Conservation (phyloP, 108 stramenopile genomes). For the Craspedostauros australis region DNA sequence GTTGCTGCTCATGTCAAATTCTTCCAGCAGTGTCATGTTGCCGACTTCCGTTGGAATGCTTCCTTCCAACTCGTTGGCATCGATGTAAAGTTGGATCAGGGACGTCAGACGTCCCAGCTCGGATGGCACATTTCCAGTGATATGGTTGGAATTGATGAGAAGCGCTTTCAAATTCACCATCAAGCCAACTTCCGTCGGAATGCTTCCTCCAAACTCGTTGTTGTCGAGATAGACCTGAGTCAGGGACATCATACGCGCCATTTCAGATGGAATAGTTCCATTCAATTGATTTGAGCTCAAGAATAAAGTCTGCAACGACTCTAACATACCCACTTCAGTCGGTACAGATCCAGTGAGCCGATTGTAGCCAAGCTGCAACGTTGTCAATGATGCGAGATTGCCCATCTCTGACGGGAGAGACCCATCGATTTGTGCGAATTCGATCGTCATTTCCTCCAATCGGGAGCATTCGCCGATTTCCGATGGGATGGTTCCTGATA, state of each 20-base stretch:
- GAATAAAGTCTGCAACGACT: slow-evolving; percentile 8
- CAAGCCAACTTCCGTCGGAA: slow-evolving; percentile 31
- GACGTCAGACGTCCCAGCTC: slow-evolving; percentile 53
- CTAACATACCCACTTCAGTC: slow-evolving; percentile 5
- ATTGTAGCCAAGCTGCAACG: too few species aligned
- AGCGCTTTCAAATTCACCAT: slow-evolving; percentile 32
- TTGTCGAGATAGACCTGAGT: too few species aligned
- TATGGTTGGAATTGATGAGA: slow-evolving; percentile 47
- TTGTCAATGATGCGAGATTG: too few species aligned
- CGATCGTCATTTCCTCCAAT: too few species aligned
- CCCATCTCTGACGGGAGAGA: too few species aligned
- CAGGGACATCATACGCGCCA: too few species aligned
- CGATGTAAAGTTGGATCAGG: slow-evolving; percentile 34
- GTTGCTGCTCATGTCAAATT: slow-evolving; percentile 25
- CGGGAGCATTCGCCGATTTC: too few species aligned
- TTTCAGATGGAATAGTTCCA: slow-evolving; percentile 34
- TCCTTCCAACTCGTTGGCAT: slow-evolving; percentile 47
- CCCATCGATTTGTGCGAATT: too few species aligned
- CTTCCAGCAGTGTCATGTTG: slow-evolving; percentile 3
- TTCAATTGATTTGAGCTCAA: slow-evolving; percentile 23
- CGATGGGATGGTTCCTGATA: too few species aligned
- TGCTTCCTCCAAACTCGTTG: slow-evolving; percentile 35
- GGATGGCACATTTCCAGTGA: slow-evolving; percentile 54
- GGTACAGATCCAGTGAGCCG: too few species aligned
- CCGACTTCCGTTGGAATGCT: slow-evolving; percentile 52